These are phyloP conservation scores for Geranomyces michiganensis DNA, from an alignment of 192 early-diverging fungal species.

Conservation along the genomic window DNA sequence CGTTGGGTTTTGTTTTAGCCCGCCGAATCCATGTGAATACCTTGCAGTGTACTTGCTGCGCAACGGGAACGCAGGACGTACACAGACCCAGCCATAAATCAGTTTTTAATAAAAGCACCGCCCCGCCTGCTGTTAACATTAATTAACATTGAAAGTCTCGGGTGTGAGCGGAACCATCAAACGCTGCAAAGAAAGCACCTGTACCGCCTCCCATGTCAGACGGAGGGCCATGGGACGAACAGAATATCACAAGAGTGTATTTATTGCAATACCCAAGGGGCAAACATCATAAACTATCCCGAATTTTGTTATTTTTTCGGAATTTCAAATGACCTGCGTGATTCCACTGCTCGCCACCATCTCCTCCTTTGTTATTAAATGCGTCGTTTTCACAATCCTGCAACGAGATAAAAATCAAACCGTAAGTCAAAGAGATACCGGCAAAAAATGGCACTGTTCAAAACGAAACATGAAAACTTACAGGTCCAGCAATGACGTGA, in stretches of 20 bases:
- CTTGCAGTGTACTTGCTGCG: slow-evolving; percentile 46
- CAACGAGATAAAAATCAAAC: not conserved
- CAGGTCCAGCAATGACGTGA: slow-evolving; percentile 83
- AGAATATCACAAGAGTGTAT: no score
- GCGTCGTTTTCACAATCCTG: slow-evolving; percentile 84
- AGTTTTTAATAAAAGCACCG: no score
- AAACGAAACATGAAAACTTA: not conserved
- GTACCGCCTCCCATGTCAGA: no score
- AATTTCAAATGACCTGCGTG: slow-evolving; percentile 33
- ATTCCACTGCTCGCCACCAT: slow-evolving; percentile 52
- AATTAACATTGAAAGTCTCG: not conserved
- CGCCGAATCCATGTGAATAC: slow-evolving; percentile 53
- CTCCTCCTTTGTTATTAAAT: slow-evolving; percentile 62
- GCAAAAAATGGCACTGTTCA: no score
- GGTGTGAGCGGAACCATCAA: no score
- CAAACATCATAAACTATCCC: no score
- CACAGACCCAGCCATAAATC: no score
- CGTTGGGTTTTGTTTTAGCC: slow-evolving; percentile 24
- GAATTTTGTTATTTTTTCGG: not conserved
- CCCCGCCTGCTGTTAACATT: not conserved
- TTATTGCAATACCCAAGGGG: no score
- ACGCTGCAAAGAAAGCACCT: no score
- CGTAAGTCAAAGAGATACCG: not conserved
- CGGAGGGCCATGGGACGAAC: not conserved
- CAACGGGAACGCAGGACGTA: slow-evolving; percentile 31